phyloP scores from a whole-genome alignment of 176 grass and related monocot genomes.

The Oropetium thomaeum region DNA sequence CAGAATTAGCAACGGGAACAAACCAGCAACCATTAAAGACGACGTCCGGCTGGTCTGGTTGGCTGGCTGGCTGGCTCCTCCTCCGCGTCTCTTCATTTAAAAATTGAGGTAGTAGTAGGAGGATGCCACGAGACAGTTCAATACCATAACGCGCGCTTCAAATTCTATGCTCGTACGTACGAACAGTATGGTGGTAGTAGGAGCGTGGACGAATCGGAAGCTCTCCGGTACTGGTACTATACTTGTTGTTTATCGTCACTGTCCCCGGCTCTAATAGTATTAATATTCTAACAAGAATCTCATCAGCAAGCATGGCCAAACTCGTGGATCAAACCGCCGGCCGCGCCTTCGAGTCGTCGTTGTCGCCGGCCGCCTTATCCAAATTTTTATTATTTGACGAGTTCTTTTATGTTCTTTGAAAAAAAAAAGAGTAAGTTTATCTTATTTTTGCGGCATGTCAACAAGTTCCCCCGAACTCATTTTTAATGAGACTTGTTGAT shows the following conservation, averaged over 20 bases:
- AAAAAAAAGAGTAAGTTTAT: slow-evolving; percentile 11
- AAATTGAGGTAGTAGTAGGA: no score
- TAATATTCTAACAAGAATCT: not conserved
- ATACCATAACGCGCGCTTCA: not conserved
- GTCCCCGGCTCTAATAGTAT: not conserved
- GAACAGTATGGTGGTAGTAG: not conserved
- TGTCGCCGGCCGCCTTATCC: slow-evolving; percentile 32
- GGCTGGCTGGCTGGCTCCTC: no score
- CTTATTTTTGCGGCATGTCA: not conserved
- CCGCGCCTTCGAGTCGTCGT: not conserved
- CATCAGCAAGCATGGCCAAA: not conserved
- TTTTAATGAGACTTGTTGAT: not conserved
- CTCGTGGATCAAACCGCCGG: no score
- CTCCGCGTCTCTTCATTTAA: slow-evolving; percentile 25
- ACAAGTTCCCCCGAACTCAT: not conserved
- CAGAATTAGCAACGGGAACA: not conserved
- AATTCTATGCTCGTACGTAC: slow-evolving; percentile 36
- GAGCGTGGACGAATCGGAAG: not conserved
- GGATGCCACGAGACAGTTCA: not conserved
- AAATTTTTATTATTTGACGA: not conserved
- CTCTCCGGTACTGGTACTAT: no score
- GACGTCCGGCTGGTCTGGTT: not conserved
- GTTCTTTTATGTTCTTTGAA: not conserved
- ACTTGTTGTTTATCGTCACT: not conserved
- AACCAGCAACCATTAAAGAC: slow-evolving; percentile 5